Conservation (phyloP, 129 eudicot genomes). For the Flaveria sonorensis region DNA sequence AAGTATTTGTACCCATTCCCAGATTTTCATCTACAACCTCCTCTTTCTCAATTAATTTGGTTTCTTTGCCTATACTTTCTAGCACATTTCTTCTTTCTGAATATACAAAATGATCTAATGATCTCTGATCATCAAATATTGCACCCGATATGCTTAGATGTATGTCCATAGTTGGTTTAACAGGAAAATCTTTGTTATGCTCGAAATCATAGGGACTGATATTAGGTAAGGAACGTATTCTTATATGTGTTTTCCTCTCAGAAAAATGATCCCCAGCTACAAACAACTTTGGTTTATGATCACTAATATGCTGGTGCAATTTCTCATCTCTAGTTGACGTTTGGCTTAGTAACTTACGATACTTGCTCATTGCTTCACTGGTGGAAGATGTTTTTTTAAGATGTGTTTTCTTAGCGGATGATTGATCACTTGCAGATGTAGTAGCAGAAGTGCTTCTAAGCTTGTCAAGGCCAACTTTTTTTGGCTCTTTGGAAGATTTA, state of each 20-base stretch:
- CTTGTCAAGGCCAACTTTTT: constrained; percentile 30
- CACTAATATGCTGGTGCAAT: background rate
- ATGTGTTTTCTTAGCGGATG: constrained; percentile 10
- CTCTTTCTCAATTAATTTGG: constrained; percentile 12
- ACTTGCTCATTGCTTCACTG: constrained; percentile 48
- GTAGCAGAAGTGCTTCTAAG: constrained; percentile 35
- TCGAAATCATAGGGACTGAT: constrained; percentile 38
- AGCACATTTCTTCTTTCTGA: constrained; percentile 30
- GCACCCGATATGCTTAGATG: constrained; percentile 7
- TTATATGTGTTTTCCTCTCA: constrained; percentile 32
- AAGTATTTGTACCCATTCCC: constrained; percentile 14
- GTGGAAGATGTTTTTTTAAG: constrained; percentile 53
- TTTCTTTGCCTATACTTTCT: constrained; percentile 24
- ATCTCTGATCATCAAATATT: constrained; percentile 31
- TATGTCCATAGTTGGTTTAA: constrained; percentile 19
- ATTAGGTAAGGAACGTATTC: constrained; percentile 71
- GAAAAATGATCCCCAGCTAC: constrained; percentile 36
- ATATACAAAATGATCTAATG: constrained; percentile 1
- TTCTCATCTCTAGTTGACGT: constrained; percentile 41
- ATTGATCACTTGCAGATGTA: constrained; percentile 31
- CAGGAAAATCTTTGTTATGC: constrained; percentile 38
- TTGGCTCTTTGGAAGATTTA: constrained; percentile 40
- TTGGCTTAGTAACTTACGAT: constrained; percentile 50
- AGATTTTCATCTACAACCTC: constrained; percentile 22
- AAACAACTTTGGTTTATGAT: constrained; percentile 42